These are phyloP conservation scores for Murraya paniculata DNA, from an alignment of 345 rosid species.

Conservation along the genomic window DNA sequence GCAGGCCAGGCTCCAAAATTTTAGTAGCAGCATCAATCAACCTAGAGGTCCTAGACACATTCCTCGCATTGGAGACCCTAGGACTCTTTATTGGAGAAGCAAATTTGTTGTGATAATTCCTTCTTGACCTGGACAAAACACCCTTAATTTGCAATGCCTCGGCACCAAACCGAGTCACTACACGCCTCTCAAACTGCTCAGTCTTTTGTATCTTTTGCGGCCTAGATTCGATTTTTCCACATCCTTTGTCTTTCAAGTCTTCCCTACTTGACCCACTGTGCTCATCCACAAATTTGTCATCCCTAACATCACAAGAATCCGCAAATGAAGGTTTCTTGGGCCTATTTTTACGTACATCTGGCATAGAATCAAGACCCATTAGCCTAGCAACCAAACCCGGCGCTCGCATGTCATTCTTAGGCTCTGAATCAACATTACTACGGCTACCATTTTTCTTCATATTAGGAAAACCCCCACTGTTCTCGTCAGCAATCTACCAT, in stretches of 20 bases:
- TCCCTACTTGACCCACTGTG: slow-evolving; percentile 23
- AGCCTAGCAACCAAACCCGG: slow-evolving; percentile 90
- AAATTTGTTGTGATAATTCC: slow-evolving; percentile 59
- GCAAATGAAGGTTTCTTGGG: slow-evolving; percentile 39
- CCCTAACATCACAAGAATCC: slow-evolving; percentile 28
- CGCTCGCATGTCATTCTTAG: slow-evolving; percentile 62
- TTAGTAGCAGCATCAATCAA: slow-evolving; percentile 79
- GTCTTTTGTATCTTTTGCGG: slow-evolving; percentile 92
- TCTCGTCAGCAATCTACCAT: slow-evolving; percentile 80
- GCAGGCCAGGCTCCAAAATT: slow-evolving; percentile 88
- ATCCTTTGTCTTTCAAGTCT: slow-evolving; percentile 35
- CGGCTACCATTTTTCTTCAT: slow-evolving; percentile 39
- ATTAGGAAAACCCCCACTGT: slow-evolving; percentile 64
- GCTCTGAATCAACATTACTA: slow-evolving; percentile 25
- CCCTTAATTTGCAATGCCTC: slow-evolving; percentile 79
- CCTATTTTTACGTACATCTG: slow-evolving; percentile 54
- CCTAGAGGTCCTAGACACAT: slow-evolving; percentile 56
- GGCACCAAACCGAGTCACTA: slow-evolving; percentile 68
- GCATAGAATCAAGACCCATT: slow-evolving; percentile 95
- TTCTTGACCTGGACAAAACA: slow-evolving; percentile 61
- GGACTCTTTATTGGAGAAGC: slow-evolving; percentile 69
- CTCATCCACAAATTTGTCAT: slow-evolving; percentile 18
- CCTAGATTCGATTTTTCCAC: slow-evolving; percentile 45
- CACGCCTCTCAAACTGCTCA: slow-evolving; percentile 47
- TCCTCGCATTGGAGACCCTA: slow-evolving; percentile 47